Percentiles rank a stretch among this genome's conserved stretches.
Conservation (phyloP, 768 basidiomycete species). For the Amanita rubescens region DNA sequence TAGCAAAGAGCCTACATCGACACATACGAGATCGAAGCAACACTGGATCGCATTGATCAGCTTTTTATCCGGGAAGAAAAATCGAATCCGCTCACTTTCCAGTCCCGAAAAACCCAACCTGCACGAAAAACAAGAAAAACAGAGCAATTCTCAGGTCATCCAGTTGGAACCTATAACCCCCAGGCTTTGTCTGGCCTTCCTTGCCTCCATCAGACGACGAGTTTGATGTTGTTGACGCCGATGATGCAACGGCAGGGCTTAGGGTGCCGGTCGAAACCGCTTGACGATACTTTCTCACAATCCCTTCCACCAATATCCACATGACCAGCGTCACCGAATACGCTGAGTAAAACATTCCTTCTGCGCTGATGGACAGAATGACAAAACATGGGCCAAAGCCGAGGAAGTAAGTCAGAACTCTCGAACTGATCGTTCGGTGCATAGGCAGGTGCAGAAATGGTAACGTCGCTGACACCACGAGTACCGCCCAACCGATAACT, state of each 20-base stretch:
- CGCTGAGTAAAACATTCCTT: conserved; percentile 72
- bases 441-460: conserved; percentile 36
- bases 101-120: conserved; percentile 80
- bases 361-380: conserved; percentile 74
- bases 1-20: background rate
- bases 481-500: conserved; percentile 52
- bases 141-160: conserved; percentile 70
- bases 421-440: conserved; percentile 36
- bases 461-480: conserved; percentile 44
- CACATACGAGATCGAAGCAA: conserved; percentile 77
- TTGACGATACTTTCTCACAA: conserved; percentile 15
- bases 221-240: background rate
- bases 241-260: conserved; percentile 11
- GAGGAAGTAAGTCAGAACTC: conserved; percentile 56
- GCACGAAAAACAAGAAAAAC: conserved; percentile 83
- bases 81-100: conserved; percentile 53
- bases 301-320: conserved; percentile 63
- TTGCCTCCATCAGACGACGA: conserved; percentile 9
- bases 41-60: conserved; percentile 31
- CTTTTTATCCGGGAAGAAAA: background rate
- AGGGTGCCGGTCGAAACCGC: background rate
- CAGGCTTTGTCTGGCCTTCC: conserved; percentile 6
- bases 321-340: conserved; percentile 54
- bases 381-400: conserved; percentile 72
- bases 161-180: conserved; percentile 36